phyloP scores from a whole-genome alignment of 140 eudicot species.

The Senecio squalidus region DNA sequence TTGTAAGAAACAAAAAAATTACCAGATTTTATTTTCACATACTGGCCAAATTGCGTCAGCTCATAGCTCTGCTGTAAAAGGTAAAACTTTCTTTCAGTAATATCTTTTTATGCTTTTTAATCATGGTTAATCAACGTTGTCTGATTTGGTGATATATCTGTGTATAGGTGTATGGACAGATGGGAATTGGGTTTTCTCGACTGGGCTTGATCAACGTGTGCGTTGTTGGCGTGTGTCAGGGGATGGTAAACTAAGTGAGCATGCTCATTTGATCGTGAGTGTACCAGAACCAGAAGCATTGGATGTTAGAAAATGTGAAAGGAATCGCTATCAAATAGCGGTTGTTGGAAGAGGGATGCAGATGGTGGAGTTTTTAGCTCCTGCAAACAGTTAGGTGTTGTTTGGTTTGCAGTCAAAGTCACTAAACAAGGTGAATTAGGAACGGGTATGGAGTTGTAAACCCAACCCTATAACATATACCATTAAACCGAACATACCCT shows the following conservation, averaged over 20 bases:
- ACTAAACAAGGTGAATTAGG: no score
- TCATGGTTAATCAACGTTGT: no score
- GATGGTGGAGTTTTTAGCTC: conserved; percentile 60
- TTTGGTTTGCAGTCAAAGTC: no score
- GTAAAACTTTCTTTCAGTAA: conserved; percentile 25
- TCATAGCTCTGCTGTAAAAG: conserved; percentile 97
- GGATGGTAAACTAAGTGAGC: conserved; percentile 53
- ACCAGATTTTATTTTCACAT: conserved; percentile 34
- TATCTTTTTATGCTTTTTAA: not conserved
- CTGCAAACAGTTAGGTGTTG: conserved; percentile 13
- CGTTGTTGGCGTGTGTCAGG: conserved; percentile 73
- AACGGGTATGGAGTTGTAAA: no score
- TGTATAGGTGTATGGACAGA: conserved; percentile 93
- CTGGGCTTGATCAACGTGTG: conserved; percentile 97
- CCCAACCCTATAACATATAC: no score
- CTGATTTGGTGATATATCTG: not conserved
- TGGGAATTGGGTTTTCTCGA: conserved; percentile 83
- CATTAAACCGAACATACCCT: no score
- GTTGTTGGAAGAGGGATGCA: conserved; percentile 98
- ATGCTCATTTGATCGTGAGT: conserved; percentile 53
- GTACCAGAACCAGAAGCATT: conserved; percentile 99
- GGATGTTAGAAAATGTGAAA: conserved; percentile 57
- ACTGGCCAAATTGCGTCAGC: conserved; percentile 56
- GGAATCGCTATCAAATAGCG: conserved; percentile 72
- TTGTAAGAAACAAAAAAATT: conserved; percentile 18